Evolutionary conservation across 73 alveolate genomes (phyloP).

Genomic region (Loxodes magnus): DNA sequence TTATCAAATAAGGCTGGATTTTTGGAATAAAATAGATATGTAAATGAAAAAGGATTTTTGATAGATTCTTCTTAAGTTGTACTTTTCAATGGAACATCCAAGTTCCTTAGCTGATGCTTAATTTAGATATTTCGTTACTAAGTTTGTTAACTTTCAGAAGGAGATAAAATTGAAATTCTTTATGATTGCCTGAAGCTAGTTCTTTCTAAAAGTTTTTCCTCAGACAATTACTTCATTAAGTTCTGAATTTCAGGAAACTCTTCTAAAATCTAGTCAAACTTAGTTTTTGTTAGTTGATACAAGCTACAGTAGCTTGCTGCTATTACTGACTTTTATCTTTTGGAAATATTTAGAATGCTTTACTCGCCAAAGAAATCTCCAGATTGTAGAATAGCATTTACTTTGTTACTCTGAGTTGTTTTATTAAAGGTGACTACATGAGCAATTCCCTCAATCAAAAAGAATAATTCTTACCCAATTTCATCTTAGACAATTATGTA

Average conservation of each 20-base stretch:
- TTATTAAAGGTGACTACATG: constrained; percentile 1
- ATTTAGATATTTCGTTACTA: no score
- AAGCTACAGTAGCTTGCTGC: not conserved
- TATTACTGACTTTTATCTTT: constrained; percentile 9
- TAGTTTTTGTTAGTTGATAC: not conserved
- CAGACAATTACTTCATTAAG: not conserved
- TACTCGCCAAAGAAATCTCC: constrained; percentile 53
- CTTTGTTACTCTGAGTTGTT: constrained; percentile 36
- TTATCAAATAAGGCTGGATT: no score
- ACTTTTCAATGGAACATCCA: no score
- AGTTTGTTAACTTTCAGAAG: no score
- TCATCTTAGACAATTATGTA: constrained; percentile 35
- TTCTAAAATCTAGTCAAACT: not conserved
- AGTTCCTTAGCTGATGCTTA: no score
- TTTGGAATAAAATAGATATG: no score
- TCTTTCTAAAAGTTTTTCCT: no score
- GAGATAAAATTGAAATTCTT: no score
- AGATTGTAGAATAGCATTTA: constrained; percentile 17
- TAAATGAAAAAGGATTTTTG: no score
- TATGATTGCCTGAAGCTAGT: no score
- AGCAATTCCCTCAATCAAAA: constrained; percentile 45
- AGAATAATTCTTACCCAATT: constrained; percentile 54
- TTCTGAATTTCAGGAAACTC: constrained; percentile 5
- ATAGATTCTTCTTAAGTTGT: no score
- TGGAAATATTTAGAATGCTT: constrained; percentile 30